phyloP scores from a whole-genome alignment of 345 rosid species.

The Melastoma malabathricum region DNA sequence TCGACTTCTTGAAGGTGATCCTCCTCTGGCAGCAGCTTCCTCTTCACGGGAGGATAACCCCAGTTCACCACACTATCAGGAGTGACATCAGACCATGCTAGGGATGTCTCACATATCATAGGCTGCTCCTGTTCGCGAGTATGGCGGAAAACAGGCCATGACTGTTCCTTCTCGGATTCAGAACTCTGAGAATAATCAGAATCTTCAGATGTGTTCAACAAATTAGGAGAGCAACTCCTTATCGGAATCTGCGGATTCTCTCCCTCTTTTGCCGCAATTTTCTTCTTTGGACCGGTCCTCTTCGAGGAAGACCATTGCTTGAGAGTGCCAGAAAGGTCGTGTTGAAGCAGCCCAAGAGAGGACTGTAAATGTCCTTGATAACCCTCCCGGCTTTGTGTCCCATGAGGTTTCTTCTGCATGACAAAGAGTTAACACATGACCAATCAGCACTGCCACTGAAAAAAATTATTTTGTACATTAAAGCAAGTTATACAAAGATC shows the following conservation, averaged over 20 bases:
- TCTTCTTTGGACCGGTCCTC: conserved; percentile 39
- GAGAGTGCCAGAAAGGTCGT: conserved; percentile 41
- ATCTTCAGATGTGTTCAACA: too few relatives aligned
- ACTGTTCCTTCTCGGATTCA: too few relatives aligned
- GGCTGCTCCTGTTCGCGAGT: too few relatives aligned
- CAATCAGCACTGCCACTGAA: not conserved
- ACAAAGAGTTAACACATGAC: not conserved
- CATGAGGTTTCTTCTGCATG: conserved; percentile 21
- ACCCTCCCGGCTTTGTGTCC: conserved; percentile 19
- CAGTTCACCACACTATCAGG: not conserved
- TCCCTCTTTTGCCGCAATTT: conserved; percentile 14
- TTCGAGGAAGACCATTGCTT: conserved; percentile 52
- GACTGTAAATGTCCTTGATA: conserved; percentile 12
- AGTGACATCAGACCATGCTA: too few relatives aligned
- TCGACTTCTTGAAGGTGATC: conserved; percentile 9
- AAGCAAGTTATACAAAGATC: not conserved
- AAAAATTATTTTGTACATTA: too few relatives aligned
- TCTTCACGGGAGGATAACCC: conserved; percentile 15
- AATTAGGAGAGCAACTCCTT: too few relatives aligned
- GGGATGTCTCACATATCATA: too few relatives aligned
- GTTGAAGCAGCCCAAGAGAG: conserved; percentile 17
- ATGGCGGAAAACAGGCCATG: too few relatives aligned
- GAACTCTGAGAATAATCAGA: too few relatives aligned
- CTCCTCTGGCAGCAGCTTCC: conserved; percentile 16
- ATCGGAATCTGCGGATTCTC: conserved; percentile 12